Conservation (phyloP, 768 basidiomycete species). For the Rhodotorula diobovata region DNA sequence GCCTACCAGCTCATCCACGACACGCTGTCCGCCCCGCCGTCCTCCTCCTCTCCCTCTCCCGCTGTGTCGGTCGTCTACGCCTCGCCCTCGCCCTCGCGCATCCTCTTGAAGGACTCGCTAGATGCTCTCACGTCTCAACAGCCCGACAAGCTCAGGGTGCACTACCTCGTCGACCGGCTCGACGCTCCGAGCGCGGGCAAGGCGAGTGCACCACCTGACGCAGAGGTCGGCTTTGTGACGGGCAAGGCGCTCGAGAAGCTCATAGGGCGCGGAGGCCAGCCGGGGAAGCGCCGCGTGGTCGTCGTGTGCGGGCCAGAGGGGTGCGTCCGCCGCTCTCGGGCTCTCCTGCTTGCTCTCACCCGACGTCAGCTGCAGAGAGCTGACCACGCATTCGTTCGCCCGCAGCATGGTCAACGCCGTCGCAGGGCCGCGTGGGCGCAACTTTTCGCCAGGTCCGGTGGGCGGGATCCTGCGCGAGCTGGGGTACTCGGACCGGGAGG, state of each 20-base stretch:
- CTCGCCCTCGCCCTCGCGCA: slow-evolving; percentile 28
- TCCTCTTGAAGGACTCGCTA: slow-evolving; percentile 17
- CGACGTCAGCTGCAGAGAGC: too few relatives aligned
- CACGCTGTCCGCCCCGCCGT: not conserved
- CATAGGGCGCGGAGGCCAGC: slow-evolving; percentile 15
- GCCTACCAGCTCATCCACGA: slow-evolving; percentile 34
- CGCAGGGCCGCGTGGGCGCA: slow-evolving; percentile 37
- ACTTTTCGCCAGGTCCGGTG: slow-evolving; percentile 34
- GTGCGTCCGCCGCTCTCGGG: slow-evolving; percentile 1
- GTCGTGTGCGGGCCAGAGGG: slow-evolving; percentile 42
- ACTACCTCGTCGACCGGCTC: slow-evolving; percentile 30
- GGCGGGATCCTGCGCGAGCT: slow-evolving; percentile 38
- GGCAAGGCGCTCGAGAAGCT: slow-evolving; percentile 5
- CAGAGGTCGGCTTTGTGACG: slow-evolving; percentile 12
- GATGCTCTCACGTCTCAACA: not conserved
- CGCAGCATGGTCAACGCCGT: slow-evolving; percentile 38
- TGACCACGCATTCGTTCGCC: not conserved
- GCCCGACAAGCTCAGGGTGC: not conserved
- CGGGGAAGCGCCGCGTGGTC: slow-evolving; percentile 10
- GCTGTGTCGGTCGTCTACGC: slow-evolving; percentile 38
- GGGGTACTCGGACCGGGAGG: slow-evolving; percentile 28
- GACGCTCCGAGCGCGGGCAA: not conserved
- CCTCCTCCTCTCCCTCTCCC: not conserved
- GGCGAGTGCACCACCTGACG: not conserved
- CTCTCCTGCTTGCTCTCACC: not conserved